Percentiles rank a stretch among this genome's conserved stretches.
These are phyloP conservation scores for Diphasiastrum complanatum DNA, from an alignment of 83 land plant genomes.

Conservation along the genomic window DNA sequence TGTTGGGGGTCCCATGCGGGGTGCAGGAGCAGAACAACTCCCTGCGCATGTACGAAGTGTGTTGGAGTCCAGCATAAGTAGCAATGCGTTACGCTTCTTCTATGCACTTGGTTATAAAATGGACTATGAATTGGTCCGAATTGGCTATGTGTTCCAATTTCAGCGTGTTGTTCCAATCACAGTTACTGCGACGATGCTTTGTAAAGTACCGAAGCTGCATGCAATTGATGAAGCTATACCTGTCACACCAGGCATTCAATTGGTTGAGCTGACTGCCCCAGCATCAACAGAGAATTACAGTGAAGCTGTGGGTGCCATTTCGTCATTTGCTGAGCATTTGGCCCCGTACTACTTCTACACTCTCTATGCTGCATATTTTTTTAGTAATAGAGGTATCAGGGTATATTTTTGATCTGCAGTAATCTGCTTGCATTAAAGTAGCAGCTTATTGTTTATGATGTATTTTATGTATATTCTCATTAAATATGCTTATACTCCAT, in stretches of 20 bases:
- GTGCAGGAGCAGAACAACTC: slow-evolving; percentile 91
- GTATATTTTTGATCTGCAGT: background rate
- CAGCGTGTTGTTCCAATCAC: slow-evolving; percentile 67
- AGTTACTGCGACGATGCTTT: slow-evolving; percentile 62
- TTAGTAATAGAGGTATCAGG: background rate
- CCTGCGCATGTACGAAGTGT: slow-evolving; percentile 73
- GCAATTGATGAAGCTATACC: slow-evolving; percentile 84
- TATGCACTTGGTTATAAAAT: slow-evolving; percentile 82
- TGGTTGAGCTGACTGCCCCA: slow-evolving; percentile 91
- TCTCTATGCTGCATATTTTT: background rate
- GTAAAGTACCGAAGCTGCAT: slow-evolving; percentile 71
- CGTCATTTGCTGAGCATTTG: slow-evolving; percentile 78
- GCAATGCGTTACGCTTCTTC: slow-evolving; percentile 75
- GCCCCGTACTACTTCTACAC: slow-evolving; percentile 58
- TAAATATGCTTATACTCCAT: background rate
- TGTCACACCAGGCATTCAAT: slow-evolving; percentile 79
- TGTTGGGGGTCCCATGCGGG: slow-evolving; percentile 89
- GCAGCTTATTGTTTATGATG: background rate
- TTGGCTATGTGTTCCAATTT: slow-evolving; percentile 72
- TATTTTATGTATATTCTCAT: background rate
- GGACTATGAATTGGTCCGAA: slow-evolving; percentile 77
- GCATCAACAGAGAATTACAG: slow-evolving; percentile 76
- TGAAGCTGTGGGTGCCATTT: slow-evolving; percentile 70
- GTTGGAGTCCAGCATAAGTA: slow-evolving; percentile 70
- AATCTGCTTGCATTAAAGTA: background rate